Percentiles rank a stretch among this genome's conserved stretches.
Conservation (phyloP, 2,329 filamentous ascomycete genomes). For the Diaporthe velutina region DNA sequence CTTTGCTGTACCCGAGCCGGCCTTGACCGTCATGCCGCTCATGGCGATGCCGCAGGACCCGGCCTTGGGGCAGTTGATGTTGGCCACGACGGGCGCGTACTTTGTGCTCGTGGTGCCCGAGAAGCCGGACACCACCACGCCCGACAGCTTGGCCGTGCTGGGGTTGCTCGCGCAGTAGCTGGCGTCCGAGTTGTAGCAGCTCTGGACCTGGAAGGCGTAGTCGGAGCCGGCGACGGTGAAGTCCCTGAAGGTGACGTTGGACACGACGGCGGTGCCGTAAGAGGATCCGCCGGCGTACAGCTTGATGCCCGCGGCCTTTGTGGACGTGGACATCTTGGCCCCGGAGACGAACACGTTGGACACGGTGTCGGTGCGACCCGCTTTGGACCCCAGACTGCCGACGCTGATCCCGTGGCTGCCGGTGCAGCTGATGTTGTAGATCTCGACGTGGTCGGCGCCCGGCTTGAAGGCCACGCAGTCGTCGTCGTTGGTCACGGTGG, state of each 20-base stretch:
- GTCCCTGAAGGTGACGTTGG: neutral
- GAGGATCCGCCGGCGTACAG: neutral
- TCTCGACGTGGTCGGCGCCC: neutral
- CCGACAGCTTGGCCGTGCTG: neutral
- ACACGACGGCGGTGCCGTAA: slow-evolving; percentile 4
- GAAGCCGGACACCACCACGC: neutral
- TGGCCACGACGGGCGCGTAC: slow-evolving; percentile 1
- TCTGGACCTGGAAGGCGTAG: slow-evolving; percentile 4
- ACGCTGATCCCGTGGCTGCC: slow-evolving; percentile 1
- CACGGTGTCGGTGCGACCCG: neutral
- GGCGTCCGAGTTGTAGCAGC: slow-evolving; percentile 2
- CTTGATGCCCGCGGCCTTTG: slow-evolving; percentile 3
- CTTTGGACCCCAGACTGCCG: neutral
- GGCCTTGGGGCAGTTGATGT: neutral
- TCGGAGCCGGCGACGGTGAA: neutral
- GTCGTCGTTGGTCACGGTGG: neutral
- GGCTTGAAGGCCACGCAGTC: slow-evolving; percentile 10
- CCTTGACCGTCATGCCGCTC: neutral
- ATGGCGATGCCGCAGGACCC: slow-evolving; percentile 1
- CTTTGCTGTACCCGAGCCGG: neutral
- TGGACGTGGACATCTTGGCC: neutral
- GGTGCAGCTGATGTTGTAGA: slow-evolving; percentile 3
- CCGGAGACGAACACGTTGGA: neutral
- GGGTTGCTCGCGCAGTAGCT: neutral
- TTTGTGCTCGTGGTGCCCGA: neutral